Evolutionary conservation across 805 yeast genomes (phyloP).

Genomic region (Metschnikowia gruessii): DNA sequence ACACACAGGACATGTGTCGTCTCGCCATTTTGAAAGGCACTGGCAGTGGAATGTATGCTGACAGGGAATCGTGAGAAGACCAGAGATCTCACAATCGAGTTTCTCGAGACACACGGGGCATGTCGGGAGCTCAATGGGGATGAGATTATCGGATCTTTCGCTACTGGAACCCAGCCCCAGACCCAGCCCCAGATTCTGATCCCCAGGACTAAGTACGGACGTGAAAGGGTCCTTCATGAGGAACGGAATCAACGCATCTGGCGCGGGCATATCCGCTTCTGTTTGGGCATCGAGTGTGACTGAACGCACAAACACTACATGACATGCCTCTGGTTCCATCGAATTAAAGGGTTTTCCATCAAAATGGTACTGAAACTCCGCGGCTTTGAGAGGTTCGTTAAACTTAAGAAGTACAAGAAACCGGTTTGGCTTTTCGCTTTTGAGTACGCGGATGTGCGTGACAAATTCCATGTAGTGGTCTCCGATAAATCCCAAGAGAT

Average conservation of each 20-base stretch:
- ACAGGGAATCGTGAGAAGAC: slow-evolving; percentile 82
- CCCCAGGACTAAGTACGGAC: slow-evolving; percentile 4
- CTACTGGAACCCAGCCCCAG: neutral
- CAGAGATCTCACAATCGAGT: slow-evolving; percentile 78
- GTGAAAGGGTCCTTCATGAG: slow-evolving; percentile 74
- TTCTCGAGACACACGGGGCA: slow-evolving; percentile 92
- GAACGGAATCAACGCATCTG: slow-evolving; percentile 53
- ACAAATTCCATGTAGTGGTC: slow-evolving; percentile 51
- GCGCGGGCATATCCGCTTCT: slow-evolving; percentile 10
- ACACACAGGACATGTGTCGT: slow-evolving; percentile 89
- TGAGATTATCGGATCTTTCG: neutral
- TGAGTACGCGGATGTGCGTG: slow-evolving; percentile 69
- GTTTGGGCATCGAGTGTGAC: slow-evolving; percentile 39
- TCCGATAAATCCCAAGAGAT: slow-evolving; percentile 77
- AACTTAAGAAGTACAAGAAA: slow-evolving; percentile 80
- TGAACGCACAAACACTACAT: slow-evolving; percentile 65
- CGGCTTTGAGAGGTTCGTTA: slow-evolving; percentile 51
- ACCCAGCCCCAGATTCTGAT: neutral
- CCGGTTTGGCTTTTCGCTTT: slow-evolving; percentile 63
- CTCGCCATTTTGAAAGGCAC: slow-evolving; percentile 85
- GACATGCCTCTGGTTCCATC: slow-evolving; percentile 87
- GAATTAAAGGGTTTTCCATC: slow-evolving; percentile 78
- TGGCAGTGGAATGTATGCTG: slow-evolving; percentile 92
- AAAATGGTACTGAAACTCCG: slow-evolving; percentile 59
- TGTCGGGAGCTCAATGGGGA: slow-evolving; percentile 68